Evolutionary conservation across 2,329 filamentous ascomycete species (phyloP).

Genomic region (Mollisiaceae sp.): DNA sequence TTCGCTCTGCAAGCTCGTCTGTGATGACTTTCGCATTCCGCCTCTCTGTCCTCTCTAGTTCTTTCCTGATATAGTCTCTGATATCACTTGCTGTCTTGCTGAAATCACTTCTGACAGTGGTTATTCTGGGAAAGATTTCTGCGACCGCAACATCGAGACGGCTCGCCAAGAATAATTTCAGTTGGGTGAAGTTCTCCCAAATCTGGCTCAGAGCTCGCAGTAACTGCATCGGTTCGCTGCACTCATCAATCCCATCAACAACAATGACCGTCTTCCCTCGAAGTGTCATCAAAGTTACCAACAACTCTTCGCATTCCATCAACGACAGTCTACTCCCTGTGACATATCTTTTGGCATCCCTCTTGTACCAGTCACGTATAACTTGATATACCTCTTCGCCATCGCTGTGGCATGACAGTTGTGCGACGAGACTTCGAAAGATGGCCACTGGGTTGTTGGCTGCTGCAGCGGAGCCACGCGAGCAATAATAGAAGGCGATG

Average conservation of each 20-base stretch:
- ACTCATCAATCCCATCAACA: not conserved
- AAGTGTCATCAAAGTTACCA: conserved; percentile 15
- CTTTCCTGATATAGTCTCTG: not conserved
- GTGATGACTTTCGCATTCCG: not conserved
- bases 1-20: not conserved
- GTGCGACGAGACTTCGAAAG: not conserved
- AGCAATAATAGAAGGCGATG: conserved; percentile 13
- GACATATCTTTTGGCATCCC: not conserved
- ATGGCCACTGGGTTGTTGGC: not conserved
- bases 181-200: conserved; percentile 14
- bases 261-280: conserved; percentile 12
- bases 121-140: not conserved
- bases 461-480: not conserved
- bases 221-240: not conserved
- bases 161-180: not conserved
- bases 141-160: not conserved
- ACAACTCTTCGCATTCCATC: conserved; percentile 16
- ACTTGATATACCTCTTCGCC: not conserved
- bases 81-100: not conserved
- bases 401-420: not conserved
- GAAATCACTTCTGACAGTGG: not conserved
- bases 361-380: not conserved
- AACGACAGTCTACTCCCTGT: not conserved
- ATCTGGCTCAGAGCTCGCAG: conserved; percentile 18
- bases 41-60: not conserved